Evolutionary conservation across 1,284 basidiomycete genomes (phyloP), one percentile per base, ranked within the genome.

Genomic region (Sporisorium sorghi): DNA sequence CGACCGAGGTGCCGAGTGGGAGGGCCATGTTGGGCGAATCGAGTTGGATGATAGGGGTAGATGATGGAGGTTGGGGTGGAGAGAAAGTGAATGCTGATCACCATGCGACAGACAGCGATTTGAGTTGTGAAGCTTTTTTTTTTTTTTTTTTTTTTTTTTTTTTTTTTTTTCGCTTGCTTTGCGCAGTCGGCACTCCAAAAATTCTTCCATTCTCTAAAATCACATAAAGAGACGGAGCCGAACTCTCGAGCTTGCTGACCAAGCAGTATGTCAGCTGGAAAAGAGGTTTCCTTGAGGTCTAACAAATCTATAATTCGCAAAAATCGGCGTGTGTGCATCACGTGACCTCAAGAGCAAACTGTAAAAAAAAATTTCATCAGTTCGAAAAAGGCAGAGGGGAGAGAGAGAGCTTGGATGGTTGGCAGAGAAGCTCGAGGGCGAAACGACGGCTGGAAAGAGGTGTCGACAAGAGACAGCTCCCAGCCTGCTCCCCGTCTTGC

Each of bases 1-100:
- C 75, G 48, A 74, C 61, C 21, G 75, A 74, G 49, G 62, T 49
- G 21, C 71, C 75, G 17, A 73, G 63, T 43, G 71, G 75, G 37
- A 71, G 63, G 49, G 75, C 59, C 75, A 77, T 77, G 28, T 58
- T 58, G 64, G 37, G 11, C 44, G 15, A 15, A n/a, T 46, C 17
- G 26, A 17, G 26, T 28, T n/a, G 26, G 44, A 32, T 42, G 24
- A 17, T 32, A 23, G 54, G 7, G 48, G n/a, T n/a, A 37, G 37
- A 48, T 39, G 53, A 39, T 12, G 3, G 35, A 17, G 33, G 43
- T 26, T 26, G 30, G 47, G 21, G 50, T 33, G 24, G 37, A 11
- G 56, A 48, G 24, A 37, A 14, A 24, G 39, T n/a, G 23, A 48
- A 28, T 8, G 32, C 23, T 69, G 66, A 58, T 61, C 58, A 49